These are phyloP conservation scores for Ramichloridium luteum DNA, from an alignment of 2,329 filamentous ascomycete genomes.

Conservation along the genomic window DNA sequence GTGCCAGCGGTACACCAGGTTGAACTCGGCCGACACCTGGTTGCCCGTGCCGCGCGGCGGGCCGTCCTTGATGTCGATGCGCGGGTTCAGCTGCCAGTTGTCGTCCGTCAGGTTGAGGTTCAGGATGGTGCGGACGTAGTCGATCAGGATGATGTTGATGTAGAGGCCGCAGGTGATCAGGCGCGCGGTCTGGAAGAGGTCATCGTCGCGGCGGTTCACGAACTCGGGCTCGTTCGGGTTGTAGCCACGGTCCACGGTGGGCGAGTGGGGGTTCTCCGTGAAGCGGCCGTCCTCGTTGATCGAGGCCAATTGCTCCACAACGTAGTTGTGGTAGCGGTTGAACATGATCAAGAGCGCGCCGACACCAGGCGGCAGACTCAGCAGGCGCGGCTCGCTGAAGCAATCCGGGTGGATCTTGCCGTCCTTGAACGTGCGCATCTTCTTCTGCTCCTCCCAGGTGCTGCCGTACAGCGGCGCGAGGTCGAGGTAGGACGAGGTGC, in stretches of 20 bases:
- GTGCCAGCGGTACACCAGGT: conserved; percentile 42
- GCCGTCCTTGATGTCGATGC: conserved; percentile 26
- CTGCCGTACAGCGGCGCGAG: conserved; percentile 62
- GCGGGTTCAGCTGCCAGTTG: conserved; percentile 34
- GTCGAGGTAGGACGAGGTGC: conserved; percentile 64
- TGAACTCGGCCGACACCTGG: conserved; percentile 42
- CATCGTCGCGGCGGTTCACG: conserved; percentile 30
- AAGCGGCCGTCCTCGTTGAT: conserved; percentile 82
- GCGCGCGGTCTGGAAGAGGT: conserved; percentile 41
- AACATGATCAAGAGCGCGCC: conserved; percentile 56
- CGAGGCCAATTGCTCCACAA: conserved; percentile 63
- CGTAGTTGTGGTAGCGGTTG: conserved; percentile 71
- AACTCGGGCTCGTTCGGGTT: not conserved
- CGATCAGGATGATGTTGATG: conserved; percentile 41
- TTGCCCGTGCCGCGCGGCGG: conserved; percentile 36
- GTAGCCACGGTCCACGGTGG: conserved; percentile 18
- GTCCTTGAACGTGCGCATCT: conserved; percentile 50
- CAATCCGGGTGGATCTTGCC: conserved; percentile 61
- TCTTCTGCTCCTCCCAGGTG: conserved; percentile 53
- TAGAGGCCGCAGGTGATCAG: conserved; percentile 42
- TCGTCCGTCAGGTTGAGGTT: conserved; percentile 34
- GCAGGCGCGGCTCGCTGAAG: conserved; percentile 52
- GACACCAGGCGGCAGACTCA: conserved; percentile 58
- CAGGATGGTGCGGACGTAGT: conserved; percentile 43
- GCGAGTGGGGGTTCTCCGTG: conserved; percentile 48